Conservation (phyloP, 2,329 filamentous ascomycete species). For the Lecanicillium sp. region DNA sequence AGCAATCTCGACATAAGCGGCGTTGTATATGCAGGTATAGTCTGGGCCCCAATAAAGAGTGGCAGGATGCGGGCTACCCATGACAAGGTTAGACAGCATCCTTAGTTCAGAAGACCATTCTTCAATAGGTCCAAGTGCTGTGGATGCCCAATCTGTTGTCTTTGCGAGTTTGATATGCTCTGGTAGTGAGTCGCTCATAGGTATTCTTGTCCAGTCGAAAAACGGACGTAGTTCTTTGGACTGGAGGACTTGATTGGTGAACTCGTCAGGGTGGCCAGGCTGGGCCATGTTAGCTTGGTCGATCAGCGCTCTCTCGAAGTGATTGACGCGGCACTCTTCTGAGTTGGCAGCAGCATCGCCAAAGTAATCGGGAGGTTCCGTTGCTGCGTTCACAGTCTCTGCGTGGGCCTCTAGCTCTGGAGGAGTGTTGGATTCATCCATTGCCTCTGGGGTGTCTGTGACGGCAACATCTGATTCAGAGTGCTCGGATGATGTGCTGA, state of each 20-base stretch:
- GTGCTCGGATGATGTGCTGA: constrained; percentile 27
- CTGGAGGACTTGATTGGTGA: constrained; percentile 36
- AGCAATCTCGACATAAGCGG: constrained; percentile 64
- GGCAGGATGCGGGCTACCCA: constrained; percentile 69
- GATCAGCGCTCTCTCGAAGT: constrained; percentile 3
- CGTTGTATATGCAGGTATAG: constrained; percentile 64
- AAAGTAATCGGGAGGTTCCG: constrained; percentile 38
- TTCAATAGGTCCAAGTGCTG: constrained; percentile 69
- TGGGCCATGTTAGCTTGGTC: not conserved
- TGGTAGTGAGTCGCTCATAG: constrained; percentile 56
- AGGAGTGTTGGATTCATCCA: not conserved
- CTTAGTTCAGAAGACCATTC: constrained; percentile 66
- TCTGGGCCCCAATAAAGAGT: constrained; percentile 77
- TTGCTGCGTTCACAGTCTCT: constrained; percentile 21
- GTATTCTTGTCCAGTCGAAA: constrained; percentile 78
- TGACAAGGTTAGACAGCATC: constrained; percentile 74
- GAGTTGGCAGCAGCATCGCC: constrained; percentile 25
- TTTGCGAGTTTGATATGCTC: constrained; percentile 68
- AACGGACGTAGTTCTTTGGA: constrained; percentile 39
- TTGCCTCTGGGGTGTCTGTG: constrained; percentile 17
- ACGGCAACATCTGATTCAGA: constrained; percentile 27
- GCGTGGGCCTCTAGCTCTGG: not conserved
- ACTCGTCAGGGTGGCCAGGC: constrained; percentile 34
- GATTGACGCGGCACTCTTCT: constrained; percentile 17
- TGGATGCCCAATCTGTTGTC: constrained; percentile 66